phyloP scores from a whole-genome alignment of 148 eudicot genomes.

The Chenopodium suecicum region DNA sequence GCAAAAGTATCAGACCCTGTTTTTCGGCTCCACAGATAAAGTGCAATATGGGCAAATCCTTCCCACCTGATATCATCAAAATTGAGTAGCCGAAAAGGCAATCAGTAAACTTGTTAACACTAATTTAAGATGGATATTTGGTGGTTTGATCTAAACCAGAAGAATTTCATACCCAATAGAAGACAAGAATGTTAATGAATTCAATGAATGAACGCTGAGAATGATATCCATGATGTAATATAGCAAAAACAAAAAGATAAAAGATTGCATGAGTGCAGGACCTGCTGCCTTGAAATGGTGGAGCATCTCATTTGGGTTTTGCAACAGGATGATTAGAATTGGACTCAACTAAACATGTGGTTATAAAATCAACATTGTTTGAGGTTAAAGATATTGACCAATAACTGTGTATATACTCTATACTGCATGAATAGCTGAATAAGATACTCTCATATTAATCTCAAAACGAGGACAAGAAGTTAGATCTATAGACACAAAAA shows the following conservation, averaged over 20 bases:
- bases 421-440: not conserved
- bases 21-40: constrained; percentile 51
- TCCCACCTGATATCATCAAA: constrained; percentile 67
- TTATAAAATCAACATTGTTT: not conserved
- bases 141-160: not conserved
- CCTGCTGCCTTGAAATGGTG: not conserved
- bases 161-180: not conserved
- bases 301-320: not conserved
- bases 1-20: constrained; percentile 13
- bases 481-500: not conserved
- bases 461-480: not conserved
- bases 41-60: constrained; percentile 79
- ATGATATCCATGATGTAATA: not conserved
- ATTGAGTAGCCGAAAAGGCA: not conserved
- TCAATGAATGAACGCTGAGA: not conserved
- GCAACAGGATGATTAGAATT: not conserved
- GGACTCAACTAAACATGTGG: not conserved
- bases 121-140: not conserved
- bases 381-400: not conserved
- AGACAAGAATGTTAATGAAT: not conserved
- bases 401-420: not conserved
- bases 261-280: not conserved
- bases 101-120: not conserved
- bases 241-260: not conserved
- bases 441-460: not conserved